phyloP scores from a whole-genome alignment of 345 rosid genomes.

The Arabidopsis thaliana region TAIR10.1 NC_003074.8:3074001-3074500 shows the following conservation, averaged over 20 bases:
- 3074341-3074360: background rate
- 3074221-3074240: background rate
- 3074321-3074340: background rate
- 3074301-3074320: background rate
- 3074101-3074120: conserved; percentile 84
- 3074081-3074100: conserved; percentile 76
- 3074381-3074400: conserved; percentile 81
- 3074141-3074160: conserved; percentile 16
- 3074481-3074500: conserved; percentile 71
- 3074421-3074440: conserved; percentile 80
- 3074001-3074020: conserved; percentile 28
- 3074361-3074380: conserved; percentile 68
- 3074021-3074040: conserved; percentile 81
- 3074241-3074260: background rate
- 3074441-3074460: conserved; percentile 62
- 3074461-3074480: conserved; percentile 61
- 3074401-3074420: conserved; percentile 89
- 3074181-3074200: background rate
- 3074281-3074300: background rate
- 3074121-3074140: conserved; percentile 60
- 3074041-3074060: conserved; percentile 59
- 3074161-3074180: background rate
- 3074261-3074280: background rate
- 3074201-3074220: background rate
- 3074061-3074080: conserved; percentile 67